Conservation (phyloP, 495 filamentous ascomycete species). For the Hypoxylon lenormandii region DNA sequence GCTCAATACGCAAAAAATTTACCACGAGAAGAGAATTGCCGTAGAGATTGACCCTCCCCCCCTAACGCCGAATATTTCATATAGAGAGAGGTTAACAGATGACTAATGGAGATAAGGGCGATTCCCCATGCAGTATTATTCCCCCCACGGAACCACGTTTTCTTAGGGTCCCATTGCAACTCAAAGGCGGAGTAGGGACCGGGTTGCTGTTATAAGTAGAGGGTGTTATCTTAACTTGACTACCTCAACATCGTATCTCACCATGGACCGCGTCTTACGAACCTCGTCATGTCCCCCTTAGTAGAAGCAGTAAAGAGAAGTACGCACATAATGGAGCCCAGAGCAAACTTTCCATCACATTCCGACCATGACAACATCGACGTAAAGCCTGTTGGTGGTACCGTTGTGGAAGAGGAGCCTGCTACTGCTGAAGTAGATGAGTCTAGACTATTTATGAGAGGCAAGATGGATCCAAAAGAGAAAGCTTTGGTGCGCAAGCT, state of each 20-base stretch:
- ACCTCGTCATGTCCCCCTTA: neutral
- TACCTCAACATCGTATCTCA: neutral
- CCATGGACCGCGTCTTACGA: neutral
- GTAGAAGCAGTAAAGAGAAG: neutral
- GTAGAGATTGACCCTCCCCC: neutral
- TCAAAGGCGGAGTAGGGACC: slow-evolving; percentile 19
- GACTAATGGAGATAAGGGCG: slow-evolving; percentile 13
- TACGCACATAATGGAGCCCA: slow-evolving; percentile 13
- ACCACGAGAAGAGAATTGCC: neutral
- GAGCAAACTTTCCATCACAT: neutral
- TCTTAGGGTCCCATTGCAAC: slow-evolving; percentile 14
- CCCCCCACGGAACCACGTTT: slow-evolving; percentile 9
- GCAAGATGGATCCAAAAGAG: slow-evolving; percentile 58
- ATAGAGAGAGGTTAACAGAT: slow-evolving; percentile 1
- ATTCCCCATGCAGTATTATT: slow-evolving; percentile 2
- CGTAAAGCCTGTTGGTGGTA: slow-evolving; percentile 2
- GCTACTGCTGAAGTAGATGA: neutral
- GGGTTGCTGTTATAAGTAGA: slow-evolving; percentile 1
- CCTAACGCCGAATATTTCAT: neutral
- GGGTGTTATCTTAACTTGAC: neutral
- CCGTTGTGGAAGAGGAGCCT: slow-evolving; percentile 1
- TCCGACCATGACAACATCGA: neutral
- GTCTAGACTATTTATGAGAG: neutral
- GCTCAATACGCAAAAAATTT: too few relatives aligned
- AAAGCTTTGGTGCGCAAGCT: slow-evolving; percentile 63